A percentile compares a stretch with the other conserved stretches of the same genome.
Conservation (phyloP, 805 yeast species). For the Tetrapisispora phaffii region DNA sequence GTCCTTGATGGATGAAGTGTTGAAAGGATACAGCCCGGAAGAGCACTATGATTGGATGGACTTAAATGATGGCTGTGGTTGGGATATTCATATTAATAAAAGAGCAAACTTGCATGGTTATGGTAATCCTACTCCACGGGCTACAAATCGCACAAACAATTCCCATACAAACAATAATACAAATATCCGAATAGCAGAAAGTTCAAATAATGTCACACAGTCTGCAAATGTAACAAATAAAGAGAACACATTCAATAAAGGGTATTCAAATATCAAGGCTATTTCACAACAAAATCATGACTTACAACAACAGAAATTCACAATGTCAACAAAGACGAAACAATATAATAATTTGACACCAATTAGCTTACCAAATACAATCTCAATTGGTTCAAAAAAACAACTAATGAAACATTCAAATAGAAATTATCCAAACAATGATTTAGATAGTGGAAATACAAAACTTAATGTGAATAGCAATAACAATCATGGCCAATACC, state of each 20-base stretch:
- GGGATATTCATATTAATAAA: conserved; percentile 68
- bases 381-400: background rate
- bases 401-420: background rate
- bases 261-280: conserved; percentile 1
- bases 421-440: background rate
- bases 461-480: background rate
- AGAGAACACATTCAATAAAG: background rate
- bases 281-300: conserved; percentile 3
- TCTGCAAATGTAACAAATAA: background rate
- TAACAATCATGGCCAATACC: conserved; percentile 1
- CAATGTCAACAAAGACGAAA: conserved; percentile 1
- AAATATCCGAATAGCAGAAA: background rate
- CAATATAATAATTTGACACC: background rate
- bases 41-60: conserved; percentile 75
- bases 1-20: conserved; percentile 47
- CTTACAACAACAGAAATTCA: conserved; percentile 2
- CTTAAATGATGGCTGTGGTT: conserved; percentile 68
- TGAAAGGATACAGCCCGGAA: conserved; percentile 52
- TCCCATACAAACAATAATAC: conserved; percentile 1
- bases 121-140: conserved; percentile 47
- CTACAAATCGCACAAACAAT: conserved; percentile 1
- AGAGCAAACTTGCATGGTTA: conserved; percentile 77
- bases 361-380: background rate
- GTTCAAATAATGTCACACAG: background rate
- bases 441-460: background rate